Conservation (phyloP, 2,329 filamentous ascomycete genomes). For the Penicillium psychrosexuale region DNA sequence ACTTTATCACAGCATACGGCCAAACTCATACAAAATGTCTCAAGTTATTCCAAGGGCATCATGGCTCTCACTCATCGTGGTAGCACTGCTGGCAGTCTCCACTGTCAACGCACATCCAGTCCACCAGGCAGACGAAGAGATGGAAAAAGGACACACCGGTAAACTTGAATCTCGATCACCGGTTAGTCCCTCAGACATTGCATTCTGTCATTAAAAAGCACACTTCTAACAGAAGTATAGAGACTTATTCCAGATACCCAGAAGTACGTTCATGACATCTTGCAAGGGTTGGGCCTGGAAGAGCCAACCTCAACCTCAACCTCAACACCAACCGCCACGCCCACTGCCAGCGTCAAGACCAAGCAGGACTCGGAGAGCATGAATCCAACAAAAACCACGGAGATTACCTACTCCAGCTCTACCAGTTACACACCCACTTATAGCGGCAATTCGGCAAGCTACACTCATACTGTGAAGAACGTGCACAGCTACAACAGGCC, state of each 20-base stretch:
- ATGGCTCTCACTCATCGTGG: neutral
- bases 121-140: neutral
- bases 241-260: constrained; percentile 23
- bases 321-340: constrained; percentile 7
- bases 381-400: constrained; percentile 6
- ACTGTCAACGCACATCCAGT: constrained; percentile 17
- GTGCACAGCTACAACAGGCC: constrained; percentile 4
- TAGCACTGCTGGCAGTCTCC: constrained; percentile 9
- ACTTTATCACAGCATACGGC: neutral
- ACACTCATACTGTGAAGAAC: constrained; percentile 16
- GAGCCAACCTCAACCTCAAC: constrained; percentile 3
- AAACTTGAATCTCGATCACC: constrained; percentile 17
- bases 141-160: neutral
- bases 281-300: constrained; percentile 19
- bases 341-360: neutral
- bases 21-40: constrained; percentile 5
- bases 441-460: neutral
- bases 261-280: constrained; percentile 14
- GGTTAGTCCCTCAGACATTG: constrained; percentile 3
- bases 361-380: neutral
- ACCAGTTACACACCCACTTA: neutral
- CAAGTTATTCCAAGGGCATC: neutral
- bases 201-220: neutral
- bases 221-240: constrained; percentile 10
- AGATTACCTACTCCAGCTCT: constrained; percentile 1